Base-by-base conservation (phyloP, 352 stramenopile species). In the Phytophthora tubulina region DNA sequence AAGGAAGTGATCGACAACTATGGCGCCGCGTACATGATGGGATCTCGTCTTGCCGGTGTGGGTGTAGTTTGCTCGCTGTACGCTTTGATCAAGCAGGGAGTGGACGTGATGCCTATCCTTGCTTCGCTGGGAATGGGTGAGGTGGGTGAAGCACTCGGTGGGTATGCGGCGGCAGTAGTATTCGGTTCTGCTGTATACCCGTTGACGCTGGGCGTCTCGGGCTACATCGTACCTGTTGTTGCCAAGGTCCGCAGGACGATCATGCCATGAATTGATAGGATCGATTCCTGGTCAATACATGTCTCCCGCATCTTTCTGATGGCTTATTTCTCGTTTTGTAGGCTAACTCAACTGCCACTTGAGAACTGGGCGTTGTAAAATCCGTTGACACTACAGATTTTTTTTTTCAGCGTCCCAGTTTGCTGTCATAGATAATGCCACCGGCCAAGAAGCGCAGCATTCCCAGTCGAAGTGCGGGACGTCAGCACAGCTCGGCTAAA, bases 21-120 rank as follows among this genome's bases (percentile, higher is more conserved):
- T 69, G 90, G 90, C 36, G 90, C 90, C 0, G 85, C 88, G 11
- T 97, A 97, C 76, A 95, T 97, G 86, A 95, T 97, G 78, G 86
- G 88, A 49, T 95, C 90, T 38, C 89, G 90, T 7, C 73, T 95
- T 58, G 84, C 88, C 33, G 89, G 90, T 45, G 87, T 97, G 0
- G 65, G 79, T 13, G 89, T 97, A 27, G 88, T 96, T 30, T 89
- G 81, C 27, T 71, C 55, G 6, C 71, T 97, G 7, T 95, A 97
- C 70, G 33, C 81, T 0, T 73, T 93, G 14, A 94, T 97, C 65
- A 88, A 92, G 51, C 84, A 96, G 41, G 90, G 90, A 38, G 80
- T 97, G 14, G 90, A 97, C 63, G 79, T 96, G 30, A 91, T 90
- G 76, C 88, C 88, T 35, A 75, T 94, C 38, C 76, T 95, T 7